Conservation (phyloP, 202 grass and related monocot genomes). For the Bolboschoenoplectus hybrid region DNA sequence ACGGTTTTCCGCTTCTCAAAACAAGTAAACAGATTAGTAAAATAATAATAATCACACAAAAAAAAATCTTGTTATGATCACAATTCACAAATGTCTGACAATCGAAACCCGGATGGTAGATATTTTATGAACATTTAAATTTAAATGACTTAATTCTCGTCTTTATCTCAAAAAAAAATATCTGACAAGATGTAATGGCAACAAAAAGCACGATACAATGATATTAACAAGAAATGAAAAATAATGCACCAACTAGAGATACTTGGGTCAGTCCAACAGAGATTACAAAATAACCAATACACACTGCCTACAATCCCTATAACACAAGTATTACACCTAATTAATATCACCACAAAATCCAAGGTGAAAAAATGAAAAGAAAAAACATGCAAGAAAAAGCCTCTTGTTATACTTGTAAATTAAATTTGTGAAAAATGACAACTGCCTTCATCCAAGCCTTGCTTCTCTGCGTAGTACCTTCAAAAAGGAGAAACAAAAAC, state of each 20-base stretch:
- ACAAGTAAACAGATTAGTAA: background rate
- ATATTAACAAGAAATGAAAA: background rate
- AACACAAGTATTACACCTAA: background rate
- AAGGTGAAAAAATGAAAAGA: background rate
- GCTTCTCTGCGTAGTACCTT: slow-evolving; percentile 76
- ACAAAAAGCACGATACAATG: background rate
- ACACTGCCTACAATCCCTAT: background rate
- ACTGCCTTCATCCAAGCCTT: slow-evolving; percentile 55
- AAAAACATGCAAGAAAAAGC: background rate
- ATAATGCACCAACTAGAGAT: background rate
- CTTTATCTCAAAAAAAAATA: background rate
- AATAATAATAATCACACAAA: background rate
- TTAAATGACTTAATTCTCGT: too few relatives aligned
- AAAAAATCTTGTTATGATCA: background rate
- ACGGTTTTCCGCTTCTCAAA: background rate
- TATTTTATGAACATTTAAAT: too few relatives aligned
- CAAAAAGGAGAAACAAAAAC: slow-evolving; percentile 32
- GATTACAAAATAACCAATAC: background rate
- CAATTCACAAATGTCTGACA: background rate
- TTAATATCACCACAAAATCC: slow-evolving; percentile 10
- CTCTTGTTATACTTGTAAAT: background rate
- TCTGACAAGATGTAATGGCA: background rate
- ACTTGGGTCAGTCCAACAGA: slow-evolving; percentile 8
- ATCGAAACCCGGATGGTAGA: too few relatives aligned
- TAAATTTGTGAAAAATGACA: slow-evolving; percentile 23